Base-by-base conservation (phyloP, 768 basidiomycete species). In the Xerocomus brunneocitrinus region DNA sequence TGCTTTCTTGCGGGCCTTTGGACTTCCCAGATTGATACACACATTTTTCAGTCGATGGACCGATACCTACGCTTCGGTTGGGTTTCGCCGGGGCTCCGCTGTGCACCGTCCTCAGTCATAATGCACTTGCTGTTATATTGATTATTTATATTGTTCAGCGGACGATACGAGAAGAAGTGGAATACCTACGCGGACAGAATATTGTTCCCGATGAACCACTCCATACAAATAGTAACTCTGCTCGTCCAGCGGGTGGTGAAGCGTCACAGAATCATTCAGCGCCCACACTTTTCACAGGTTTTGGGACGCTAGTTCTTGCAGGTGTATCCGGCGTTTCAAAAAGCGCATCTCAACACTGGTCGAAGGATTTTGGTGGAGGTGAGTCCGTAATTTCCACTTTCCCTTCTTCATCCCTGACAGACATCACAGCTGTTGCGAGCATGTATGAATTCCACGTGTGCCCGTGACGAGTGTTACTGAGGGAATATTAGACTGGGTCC, bases 31-130 rank as follows among this genome's bases (percentile, higher is more conserved):
- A 49, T 19, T 50, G 40, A 51, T 31, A 12, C 14, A 30, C 31
- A 28, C 12, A 28, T 40, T 30, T 52, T 19, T 5, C 16, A 66
- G 63, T 67, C 9, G 16, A 66, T 45, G 65, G 64, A 5, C 60
- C 63, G 34, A 65, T 65, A 53, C 60, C 62, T 50, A 53, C 60
- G 3, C 54, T 65, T 52, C 65, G 58, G 27, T 47, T 67, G 16
- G 65, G 63, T 40, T 65, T 67, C 16, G 52, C 54, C 36, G 61
- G 66, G 22, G 65, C 65, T 40, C 66, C 61, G 24, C 45, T 66
- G n/a, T 67, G 60, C 47, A 61, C 66, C 3, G 57, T 67, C 41
- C 36, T 65, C 38, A 66, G 65, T 19, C 66, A 67, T 44, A 67
- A 58, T 35, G 51, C 44, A 13, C 63, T 66, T 34, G 56, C 66